Base-by-base conservation (phyloP, 805 yeast species). In the Barnettozyma californica region DNA sequence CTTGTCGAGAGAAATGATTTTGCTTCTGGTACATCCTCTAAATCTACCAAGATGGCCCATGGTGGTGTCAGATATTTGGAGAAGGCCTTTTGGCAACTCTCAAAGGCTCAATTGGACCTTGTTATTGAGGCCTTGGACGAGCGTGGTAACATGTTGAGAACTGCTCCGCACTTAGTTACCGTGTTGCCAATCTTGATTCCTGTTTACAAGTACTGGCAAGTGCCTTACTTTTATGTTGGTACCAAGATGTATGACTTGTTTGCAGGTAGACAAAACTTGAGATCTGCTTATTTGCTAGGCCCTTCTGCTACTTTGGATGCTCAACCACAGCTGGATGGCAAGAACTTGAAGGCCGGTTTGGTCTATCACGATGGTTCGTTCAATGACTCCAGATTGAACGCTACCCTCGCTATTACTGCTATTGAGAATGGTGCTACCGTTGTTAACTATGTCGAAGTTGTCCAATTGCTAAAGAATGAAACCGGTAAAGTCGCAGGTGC, bases 61-160 rank as follows among this genome's bases (percentile, higher is more conserved):
- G 98, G 98, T 56, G 98, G 98, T 66, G 97, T 91, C 39, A 77
- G 98, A 61, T 91, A 91, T 68, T 77, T 91, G 62, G 98, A 91
- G 67, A 91, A 91, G 73, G 97, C 97, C 36, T 81, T 91, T 60
- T 89, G 89, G 79, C 90, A 89, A 70, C 76, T 91, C 45, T 90
- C 95, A 49, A 89, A 87, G 68, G 92, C 83, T 52, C 98, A 91
- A 72, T 75, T 86, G 67, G 87, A 86, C 68, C 75, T 89, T 60
- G 96, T 89, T 54, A 84, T 87, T 58, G 96, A 89, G 68, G 96
- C 96, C 7, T 73, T 89, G 52, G 83, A 84, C 61, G 96, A 89
- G 70, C 80, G 96, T 65, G 86, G 85, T 46, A 86, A 87, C 60
- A 84, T 91, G 75, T 69, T 91, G 58, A 78, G 84, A 61, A 88